phyloP scores from a whole-genome alignment of 1,139 yeast species.

The Candida mesenterica region DNA sequence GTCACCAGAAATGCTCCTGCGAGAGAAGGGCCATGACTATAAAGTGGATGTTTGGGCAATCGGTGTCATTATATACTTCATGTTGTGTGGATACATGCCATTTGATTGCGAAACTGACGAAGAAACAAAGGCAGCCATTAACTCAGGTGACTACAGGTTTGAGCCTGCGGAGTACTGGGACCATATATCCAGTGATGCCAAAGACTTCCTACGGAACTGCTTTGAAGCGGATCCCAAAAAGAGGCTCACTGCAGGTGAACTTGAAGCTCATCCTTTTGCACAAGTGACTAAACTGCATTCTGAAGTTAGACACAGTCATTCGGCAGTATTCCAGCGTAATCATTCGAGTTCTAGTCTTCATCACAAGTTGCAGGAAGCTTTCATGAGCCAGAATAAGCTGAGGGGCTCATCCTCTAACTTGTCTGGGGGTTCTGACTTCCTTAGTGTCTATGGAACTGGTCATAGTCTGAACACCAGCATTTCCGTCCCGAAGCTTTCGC shows the following conservation, averaged over 20 bases:
- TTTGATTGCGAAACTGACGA: slow-evolving; percentile 74
- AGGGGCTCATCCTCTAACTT: background rate
- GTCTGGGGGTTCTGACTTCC: background rate
- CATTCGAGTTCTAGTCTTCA: slow-evolving; percentile 1
- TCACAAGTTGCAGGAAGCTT: slow-evolving; percentile 9
- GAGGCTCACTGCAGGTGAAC: slow-evolving; percentile 49
- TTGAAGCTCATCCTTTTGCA: slow-evolving; percentile 49
- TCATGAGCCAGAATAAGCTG: slow-evolving; percentile 5
- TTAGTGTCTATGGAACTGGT: too few species aligned
- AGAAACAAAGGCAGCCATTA: slow-evolving; percentile 66
- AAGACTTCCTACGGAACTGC: slow-evolving; percentile 58
- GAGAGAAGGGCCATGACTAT: slow-evolving; percentile 53
- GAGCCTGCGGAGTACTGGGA: slow-evolving; percentile 63
- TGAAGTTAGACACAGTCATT: background rate
- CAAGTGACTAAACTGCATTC: too few species aligned
- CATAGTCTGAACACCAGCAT: too few species aligned
- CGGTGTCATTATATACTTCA: slow-evolving; percentile 70
- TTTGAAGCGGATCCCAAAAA: slow-evolving; percentile 44
- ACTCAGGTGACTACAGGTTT: slow-evolving; percentile 54
- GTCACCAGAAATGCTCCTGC: slow-evolving; percentile 64
- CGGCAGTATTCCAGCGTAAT: background rate
- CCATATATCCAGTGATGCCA: slow-evolving; percentile 52
- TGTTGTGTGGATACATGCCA: slow-evolving; percentile 76
- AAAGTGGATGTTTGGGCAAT: slow-evolving; percentile 77
- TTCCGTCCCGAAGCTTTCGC: slow-evolving; percentile 10